Evolutionary conservation across 2,329 filamentous ascomycete genomes (phyloP), one percentile per base, ranked within the genome.

Genomic region (Lecanicillium sp.): DNA sequence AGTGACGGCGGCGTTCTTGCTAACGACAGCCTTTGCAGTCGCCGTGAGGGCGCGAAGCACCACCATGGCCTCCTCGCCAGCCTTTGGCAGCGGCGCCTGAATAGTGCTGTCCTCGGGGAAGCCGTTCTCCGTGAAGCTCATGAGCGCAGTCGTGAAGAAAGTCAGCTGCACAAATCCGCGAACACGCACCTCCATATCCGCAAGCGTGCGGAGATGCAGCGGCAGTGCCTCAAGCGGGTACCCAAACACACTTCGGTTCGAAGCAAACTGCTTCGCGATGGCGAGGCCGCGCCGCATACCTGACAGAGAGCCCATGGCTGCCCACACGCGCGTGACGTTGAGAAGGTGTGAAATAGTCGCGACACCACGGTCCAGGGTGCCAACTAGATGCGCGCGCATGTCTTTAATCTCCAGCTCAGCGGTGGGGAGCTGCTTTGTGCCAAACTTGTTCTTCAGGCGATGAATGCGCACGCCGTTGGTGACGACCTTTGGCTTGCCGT

Each of bases 361-460:
- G 30, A 53, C 49, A 15, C 51, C 51, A 24, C 44, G 48, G 30
- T 53, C 51, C 10, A 51, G 35, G 1, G 44, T 29, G 4, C 51
- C 49, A 24, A 53, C 44, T 3, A 49, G 37, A 17, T 45, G 46
- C 12, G 51, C 51, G 9, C 51, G 48, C 27, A 51, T 39, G 14
- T 53, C 44, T 12, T 43, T 44, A 12, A 53, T 29, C 26, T 51
- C 51, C 5, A 51, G 49, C 32, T 53, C 51, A 5, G 51, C 51
- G 10, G 51, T 53, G 1, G 51, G 51, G 11, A 53, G 51, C 44
- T 53, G 49, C 41, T 51, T 53, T 19, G 51, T 53, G 24, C 51
- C 51, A 10, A 53, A 29, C 37, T 53, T 53, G 8, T 40, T 44
- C 44, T 53, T 53, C 27, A 53, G 45, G n/a, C 51, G 44, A 23